Conservation (phyloP, 495 filamentous ascomycete species). For the Copromyces sp. region DNA sequence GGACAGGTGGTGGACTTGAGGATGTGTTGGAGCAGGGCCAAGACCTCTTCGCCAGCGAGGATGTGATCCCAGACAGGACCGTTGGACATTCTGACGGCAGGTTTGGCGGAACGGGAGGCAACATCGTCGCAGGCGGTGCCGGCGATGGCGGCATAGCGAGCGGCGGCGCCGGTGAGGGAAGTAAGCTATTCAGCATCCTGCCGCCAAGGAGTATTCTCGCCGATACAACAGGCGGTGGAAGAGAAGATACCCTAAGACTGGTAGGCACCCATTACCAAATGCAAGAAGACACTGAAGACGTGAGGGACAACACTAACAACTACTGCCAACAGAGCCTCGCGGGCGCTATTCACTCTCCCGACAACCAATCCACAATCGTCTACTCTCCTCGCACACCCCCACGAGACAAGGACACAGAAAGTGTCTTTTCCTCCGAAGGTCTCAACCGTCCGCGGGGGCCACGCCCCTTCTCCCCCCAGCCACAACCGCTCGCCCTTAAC, state of each 20-base stretch:
- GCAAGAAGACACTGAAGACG: constrained; percentile 27
- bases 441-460: constrained; percentile 36
- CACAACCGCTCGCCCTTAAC: constrained; percentile 27
- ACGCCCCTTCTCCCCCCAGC: constrained; percentile 46
- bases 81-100: constrained; percentile 7
- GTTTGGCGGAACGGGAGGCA: constrained; percentile 7
- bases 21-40: constrained; percentile 50
- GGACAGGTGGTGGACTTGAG: constrained; percentile 52
- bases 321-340: constrained; percentile 39
- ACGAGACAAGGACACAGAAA: constrained; percentile 29
- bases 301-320: constrained; percentile 32
- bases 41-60: constrained; percentile 48
- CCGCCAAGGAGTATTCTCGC: constrained; percentile 46
- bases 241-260: constrained; percentile 16
- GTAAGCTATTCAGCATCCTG: constrained; percentile 48
- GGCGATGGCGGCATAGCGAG: constrained; percentile 8
- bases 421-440: constrained; percentile 37
- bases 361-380: background rate
- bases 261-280: constrained; percentile 14
- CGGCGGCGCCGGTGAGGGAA: constrained; percentile 24
- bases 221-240: constrained; percentile 12
- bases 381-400: background rate
- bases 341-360: constrained; percentile 19
- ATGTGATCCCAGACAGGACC: background rate
- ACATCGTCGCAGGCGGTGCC: constrained; percentile 11